These are phyloP conservation scores for Mariannaea elegans DNA, from an alignment of 2,329 filamentous ascomycete genomes.

Conservation along the genomic window DNA sequence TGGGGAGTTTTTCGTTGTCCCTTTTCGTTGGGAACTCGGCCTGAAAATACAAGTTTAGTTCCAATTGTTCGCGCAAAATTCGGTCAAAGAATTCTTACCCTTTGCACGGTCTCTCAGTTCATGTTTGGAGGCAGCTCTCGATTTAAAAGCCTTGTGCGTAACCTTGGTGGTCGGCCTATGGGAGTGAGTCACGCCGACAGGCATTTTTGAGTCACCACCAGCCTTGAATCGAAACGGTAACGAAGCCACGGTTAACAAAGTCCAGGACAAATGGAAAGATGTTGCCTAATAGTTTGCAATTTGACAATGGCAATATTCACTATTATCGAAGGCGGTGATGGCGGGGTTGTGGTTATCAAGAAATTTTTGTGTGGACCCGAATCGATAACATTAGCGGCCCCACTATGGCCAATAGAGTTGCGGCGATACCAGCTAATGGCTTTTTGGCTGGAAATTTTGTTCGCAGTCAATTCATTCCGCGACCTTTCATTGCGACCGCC, in stretches of 20 bases:
- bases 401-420: constrained; percentile 34
- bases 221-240: constrained; percentile 90
- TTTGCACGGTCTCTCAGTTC: constrained; percentile 86
- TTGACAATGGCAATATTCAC: constrained; percentile 3
- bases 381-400: constrained; percentile 46
- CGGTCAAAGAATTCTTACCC: constrained; percentile 60
- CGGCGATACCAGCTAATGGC: constrained; percentile 37
- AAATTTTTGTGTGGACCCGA: constrained; percentile 49
- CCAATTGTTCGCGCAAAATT: neutral
- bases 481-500: constrained; percentile 26
- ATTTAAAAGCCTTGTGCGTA: constrained; percentile 91
- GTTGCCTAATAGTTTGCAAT: constrained; percentile 16
- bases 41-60: constrained; percentile 52
- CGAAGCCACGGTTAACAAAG: constrained; percentile 66
- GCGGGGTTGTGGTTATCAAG: constrained; percentile 51
- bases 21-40: constrained; percentile 79
- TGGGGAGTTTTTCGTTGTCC: constrained; percentile 86
- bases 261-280: constrained; percentile 14
- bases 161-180: constrained; percentile 94
- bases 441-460: constrained; percentile 47
- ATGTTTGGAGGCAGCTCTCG: constrained; percentile 87
- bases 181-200: constrained; percentile 77
- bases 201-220: constrained; percentile 78
- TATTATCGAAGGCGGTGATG: constrained; percentile 38
- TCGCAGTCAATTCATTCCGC: constrained; percentile 32